Evolutionary conservation across 805 yeast species (phyloP).

Genomic region (Saturnispora zaruensis): DNA sequence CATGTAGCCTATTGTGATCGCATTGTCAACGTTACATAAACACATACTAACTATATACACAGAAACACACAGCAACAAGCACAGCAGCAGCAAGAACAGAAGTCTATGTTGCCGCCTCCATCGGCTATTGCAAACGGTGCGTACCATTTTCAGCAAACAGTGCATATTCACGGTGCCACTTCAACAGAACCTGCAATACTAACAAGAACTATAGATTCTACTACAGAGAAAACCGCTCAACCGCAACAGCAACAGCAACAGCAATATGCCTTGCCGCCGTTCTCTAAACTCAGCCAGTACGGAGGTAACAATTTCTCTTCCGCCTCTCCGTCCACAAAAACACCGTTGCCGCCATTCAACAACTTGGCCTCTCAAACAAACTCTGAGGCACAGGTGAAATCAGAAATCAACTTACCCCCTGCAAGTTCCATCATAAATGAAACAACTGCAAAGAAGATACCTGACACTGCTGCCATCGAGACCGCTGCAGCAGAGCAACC

Average conservation of each 20-base stretch:
- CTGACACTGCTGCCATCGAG: constrained; percentile 12
- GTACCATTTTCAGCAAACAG: constrained; percentile 9
- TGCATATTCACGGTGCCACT: constrained; percentile 4
- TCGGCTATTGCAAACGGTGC: constrained; percentile 11
- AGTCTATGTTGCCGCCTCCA: constrained; percentile 14
- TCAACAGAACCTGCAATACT: background rate
- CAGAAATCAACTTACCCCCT: constrained; percentile 22
- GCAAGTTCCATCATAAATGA: constrained; percentile 18
- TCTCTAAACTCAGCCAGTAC: constrained; percentile 1
- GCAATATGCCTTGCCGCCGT: constrained; percentile 6
- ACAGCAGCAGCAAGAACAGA: constrained; percentile 8
- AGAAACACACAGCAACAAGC: background rate
- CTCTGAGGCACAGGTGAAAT: background rate
- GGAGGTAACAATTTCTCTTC: background rate
- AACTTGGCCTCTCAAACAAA: background rate
- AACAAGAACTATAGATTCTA: background rate
- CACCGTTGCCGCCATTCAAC: background rate
- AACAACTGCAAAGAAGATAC: constrained; percentile 9
- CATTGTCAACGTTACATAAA: background rate
- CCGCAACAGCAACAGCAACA: background rate
- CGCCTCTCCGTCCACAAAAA: background rate
- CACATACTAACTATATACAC: background rate
- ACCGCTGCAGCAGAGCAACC: background rate
- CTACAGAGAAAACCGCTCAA: background rate
- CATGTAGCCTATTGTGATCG: background rate